Base-by-base conservation (phyloP, 2,329 filamentous ascomycete species). In the Monilinia aucupariae region DNA sequence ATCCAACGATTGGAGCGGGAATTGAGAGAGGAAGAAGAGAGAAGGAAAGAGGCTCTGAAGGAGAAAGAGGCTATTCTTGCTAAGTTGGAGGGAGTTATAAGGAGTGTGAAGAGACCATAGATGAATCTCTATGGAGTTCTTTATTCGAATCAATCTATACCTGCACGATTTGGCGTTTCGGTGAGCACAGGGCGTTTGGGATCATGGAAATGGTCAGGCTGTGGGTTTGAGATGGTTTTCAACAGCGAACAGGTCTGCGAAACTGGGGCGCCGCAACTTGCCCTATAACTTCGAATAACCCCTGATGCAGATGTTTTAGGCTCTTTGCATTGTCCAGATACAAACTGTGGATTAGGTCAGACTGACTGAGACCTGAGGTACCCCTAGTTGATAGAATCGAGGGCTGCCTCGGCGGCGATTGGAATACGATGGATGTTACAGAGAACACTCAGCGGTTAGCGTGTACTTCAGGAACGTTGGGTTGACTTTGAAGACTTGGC, bases 311-410 rank as follows among this genome's bases (percentile, higher is more conserved):
- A 51, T 6, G 30, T 51, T 13, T 30, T 20, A 13, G 32, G 25
- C 22, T 59, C 7, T 4, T 39, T 51, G 12, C 22, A 10, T 37
- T 50, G 22, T 9, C 13, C n/a, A 52, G 6, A 32, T 10, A 39
- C 25, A 15, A 6, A 50, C 37, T 34, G 2, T 37, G 20, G 13
- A 50, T 22, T 3, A 12, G 9, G 12, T 39, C 9, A 55, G 87
- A 96, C 3, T 86, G 97, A 20, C 91, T 92, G 0, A 93, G 94
- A 0, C 92, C 93, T 2, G 93, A 97, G 77, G 90, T 88, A 0
- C 92, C 93, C n/a, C 82, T 97, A 17, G 92, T 97, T 34, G 91
- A 90, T 66, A 93, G 93, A 61, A 88, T 96, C 66, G 88, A 91
- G 72, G 88, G 87, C 71, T 89, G 87, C 78, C 97, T 97, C 81